A percentile compares a stretch with the other conserved stretches of the same genome.
Evolutionary conservation across 1,284 basidiomycete species (phyloP).

Genomic region (Ceraceosorus guamensis): DNA sequence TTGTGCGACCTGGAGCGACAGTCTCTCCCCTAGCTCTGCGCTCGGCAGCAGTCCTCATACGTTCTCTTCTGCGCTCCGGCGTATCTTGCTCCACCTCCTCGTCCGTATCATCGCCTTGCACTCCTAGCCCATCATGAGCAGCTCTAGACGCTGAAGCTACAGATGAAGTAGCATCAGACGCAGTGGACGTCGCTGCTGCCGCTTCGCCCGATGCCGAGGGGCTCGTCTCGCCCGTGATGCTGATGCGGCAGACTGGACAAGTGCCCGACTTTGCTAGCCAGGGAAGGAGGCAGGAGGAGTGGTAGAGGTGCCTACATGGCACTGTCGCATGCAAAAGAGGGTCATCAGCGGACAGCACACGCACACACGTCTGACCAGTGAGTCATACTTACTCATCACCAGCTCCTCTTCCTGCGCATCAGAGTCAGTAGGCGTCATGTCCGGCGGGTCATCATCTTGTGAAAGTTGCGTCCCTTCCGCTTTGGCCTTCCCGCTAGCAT

Average conservation of each 20-base stretch:
- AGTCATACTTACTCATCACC: conserved; percentile 10
- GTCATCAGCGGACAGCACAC: background rate
- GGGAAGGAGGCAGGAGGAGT: conserved; percentile 36
- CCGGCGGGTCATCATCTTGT: conserved; percentile 12
- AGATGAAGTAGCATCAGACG: background rate
- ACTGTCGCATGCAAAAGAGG: conserved; percentile 8
- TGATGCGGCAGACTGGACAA: conserved; percentile 35
- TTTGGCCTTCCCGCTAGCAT: background rate
- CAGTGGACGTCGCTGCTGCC: background rate
- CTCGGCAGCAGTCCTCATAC: conserved; percentile 7
- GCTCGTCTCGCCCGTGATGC: conserved; percentile 1
- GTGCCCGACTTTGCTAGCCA: conserved; percentile 35
- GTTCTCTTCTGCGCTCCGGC: conserved; percentile 3
- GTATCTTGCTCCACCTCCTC: conserved; percentile 5
- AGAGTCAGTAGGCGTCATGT: conserved; percentile 6
- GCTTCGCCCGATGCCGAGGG: background rate
- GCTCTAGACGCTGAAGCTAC: background rate
- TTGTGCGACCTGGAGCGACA: background rate
- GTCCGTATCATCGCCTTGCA: conserved; percentile 1
- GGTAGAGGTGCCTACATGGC: conserved; percentile 37
- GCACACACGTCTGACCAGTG: background rate
- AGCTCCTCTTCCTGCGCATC: conserved; percentile 30
- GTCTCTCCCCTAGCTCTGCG: background rate
- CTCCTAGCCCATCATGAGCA: conserved; percentile 1
- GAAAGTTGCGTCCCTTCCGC: background rate